Evolutionary conservation across 345 rosid species (phyloP).

Genomic region (Rhodomyrtus tomentosa): DNA sequence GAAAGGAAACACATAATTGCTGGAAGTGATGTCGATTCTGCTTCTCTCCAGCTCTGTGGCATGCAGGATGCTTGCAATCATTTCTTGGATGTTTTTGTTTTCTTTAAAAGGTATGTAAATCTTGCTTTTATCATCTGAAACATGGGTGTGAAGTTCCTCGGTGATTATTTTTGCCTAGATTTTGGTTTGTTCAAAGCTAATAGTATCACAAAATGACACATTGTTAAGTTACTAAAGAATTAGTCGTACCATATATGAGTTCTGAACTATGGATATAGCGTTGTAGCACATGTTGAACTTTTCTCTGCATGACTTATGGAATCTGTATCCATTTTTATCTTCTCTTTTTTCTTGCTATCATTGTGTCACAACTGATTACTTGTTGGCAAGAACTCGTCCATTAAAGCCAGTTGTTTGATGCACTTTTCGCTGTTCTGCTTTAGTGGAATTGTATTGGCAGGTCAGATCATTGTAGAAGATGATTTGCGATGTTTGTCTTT

Average conservation of each 20-base stretch:
- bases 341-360: background rate
- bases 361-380: background rate
- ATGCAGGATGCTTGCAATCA: conserved; percentile 49
- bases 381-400: background rate
- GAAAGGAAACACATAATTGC: conserved; percentile 40
- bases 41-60: conserved; percentile 26
- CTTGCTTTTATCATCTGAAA: background rate
- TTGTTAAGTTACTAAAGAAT: background rate
- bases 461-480: background rate
- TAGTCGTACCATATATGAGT: background rate
- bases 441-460: background rate
- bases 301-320: background rate
- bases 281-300: background rate
- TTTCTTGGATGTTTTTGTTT: conserved; percentile 36
- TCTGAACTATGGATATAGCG: background rate
- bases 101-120: conserved; percentile 34
- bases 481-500: background rate
- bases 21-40: conserved; percentile 23
- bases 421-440: background rate
- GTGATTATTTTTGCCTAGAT: background rate
- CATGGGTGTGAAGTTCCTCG: background rate
- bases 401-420: background rate
- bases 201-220: background rate
- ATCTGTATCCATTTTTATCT: background rate
- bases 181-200: background rate